Percentiles rank a stretch among this genome's conserved stretches.
Conservation (phyloP, 805 yeast species). For the Candida adriatica region DNA sequence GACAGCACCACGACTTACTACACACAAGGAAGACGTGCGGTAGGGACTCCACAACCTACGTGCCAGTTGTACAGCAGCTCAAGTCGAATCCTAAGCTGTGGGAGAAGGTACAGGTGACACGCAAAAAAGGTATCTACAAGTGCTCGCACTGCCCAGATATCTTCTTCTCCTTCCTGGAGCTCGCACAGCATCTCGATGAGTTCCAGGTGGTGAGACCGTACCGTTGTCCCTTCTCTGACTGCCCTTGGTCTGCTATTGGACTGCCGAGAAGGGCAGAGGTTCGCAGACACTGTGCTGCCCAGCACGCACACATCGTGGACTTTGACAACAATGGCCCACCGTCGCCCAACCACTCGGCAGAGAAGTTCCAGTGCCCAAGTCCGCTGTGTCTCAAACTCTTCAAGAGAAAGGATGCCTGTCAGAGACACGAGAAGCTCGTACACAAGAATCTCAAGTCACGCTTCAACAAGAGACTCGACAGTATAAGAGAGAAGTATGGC, state of each 20-base stretch:
- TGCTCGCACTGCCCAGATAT: constrained; percentile 40
- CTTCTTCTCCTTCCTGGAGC: constrained; percentile 31
- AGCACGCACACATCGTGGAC: constrained; percentile 25
- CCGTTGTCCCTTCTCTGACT: constrained; percentile 39
- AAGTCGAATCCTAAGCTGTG: constrained; percentile 22
- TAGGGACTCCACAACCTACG: no score
- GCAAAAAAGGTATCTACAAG: constrained; percentile 37
- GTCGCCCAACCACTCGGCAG: constrained; percentile 1
- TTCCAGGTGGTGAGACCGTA: constrained; percentile 30
- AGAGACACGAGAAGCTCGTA: constrained; percentile 45
- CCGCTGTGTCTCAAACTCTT: constrained; percentile 40
- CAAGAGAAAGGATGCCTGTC: constrained; percentile 46
- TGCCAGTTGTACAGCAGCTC: constrained; percentile 21
- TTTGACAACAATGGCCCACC: neutral
- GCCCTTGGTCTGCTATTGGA: constrained; percentile 45
- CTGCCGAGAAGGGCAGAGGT: constrained; percentile 42
- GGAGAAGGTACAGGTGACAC: constrained; percentile 25
- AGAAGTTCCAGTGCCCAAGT: constrained; percentile 23
- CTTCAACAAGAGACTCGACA: constrained; percentile 29
- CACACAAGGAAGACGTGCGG: no score
- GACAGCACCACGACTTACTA: no score
- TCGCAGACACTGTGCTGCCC: constrained; percentile 42
- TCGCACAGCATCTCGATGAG: constrained; percentile 39
- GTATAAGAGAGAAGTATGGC: constrained; percentile 4
- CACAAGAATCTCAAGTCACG: constrained; percentile 36